phyloP scores from a whole-genome alignment of 805 yeast genomes.

The Saccharomycopsis amapae region DNA sequence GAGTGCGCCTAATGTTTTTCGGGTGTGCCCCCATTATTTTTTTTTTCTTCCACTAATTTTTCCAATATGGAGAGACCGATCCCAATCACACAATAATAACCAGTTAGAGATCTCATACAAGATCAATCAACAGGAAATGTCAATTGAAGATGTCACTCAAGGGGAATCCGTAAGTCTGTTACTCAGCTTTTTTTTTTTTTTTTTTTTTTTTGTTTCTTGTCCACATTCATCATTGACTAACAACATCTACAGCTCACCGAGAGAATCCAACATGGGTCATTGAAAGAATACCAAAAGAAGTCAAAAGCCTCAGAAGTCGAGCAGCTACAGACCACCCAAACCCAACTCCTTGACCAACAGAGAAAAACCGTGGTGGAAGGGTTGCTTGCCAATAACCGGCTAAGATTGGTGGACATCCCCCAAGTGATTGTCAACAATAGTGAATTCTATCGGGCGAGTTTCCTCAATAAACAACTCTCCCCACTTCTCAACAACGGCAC shows the following conservation, averaged over 20 bases:
- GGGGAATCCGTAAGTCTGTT: conserved; percentile 2
- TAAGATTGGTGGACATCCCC: conserved; percentile 8
- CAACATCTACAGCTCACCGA: not conserved
- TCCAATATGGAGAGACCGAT: no score
- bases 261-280: not conserved
- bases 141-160: conserved; percentile 2
- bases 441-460: conserved; percentile 10
- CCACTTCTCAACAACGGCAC: conserved; percentile 11
- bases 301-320: not conserved
- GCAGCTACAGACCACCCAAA: not conserved
- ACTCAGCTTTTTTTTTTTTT: no score
- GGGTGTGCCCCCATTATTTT: no score
- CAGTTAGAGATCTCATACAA: no score
- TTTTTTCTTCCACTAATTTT: no score
- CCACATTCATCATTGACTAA: no score
- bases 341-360: conserved; percentile 1
- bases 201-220: not conserved
- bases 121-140: no score
- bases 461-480: conserved; percentile 13
- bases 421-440: conserved; percentile 17
- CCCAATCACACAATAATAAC: no score
- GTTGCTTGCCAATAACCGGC: conserved; percentile 4
- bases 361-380: not conserved
- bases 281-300: not conserved
- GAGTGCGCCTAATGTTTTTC: no score